A percentile compares a stretch with the other conserved stretches of the same genome.
These are phyloP conservation scores for Metschnikowia arizonensis DNA, from an alignment of 805 yeast genomes.

Conservation along the genomic window DNA sequence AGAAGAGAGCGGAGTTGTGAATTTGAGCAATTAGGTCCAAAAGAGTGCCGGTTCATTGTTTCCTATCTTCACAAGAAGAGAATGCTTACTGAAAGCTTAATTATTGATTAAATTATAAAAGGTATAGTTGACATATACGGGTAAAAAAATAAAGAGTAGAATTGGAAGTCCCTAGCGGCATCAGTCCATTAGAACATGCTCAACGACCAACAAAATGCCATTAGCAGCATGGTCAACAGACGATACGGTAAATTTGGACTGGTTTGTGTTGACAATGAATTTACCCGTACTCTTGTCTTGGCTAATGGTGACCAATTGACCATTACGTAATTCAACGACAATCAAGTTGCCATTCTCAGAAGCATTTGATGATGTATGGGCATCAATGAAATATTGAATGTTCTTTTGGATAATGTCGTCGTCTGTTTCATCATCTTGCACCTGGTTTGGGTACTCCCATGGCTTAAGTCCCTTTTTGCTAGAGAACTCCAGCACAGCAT, in stretches of 20 bases:
- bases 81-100: background rate
- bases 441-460: conserved; percentile 70
- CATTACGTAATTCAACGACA: conserved; percentile 8
- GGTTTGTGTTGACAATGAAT: conserved; percentile 10
- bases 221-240: conserved; percentile 33
- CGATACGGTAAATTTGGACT: conserved; percentile 23
- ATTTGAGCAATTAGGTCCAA: conserved; percentile 7
- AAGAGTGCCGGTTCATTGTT: background rate
- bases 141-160: background rate
- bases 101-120: background rate
- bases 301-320: conserved; percentile 6
- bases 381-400: conserved; percentile 52
- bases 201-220: conserved; percentile 37
- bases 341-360: background rate
- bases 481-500: conserved; percentile 43
- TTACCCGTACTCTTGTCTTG: conserved; percentile 2
- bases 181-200: conserved; percentile 24
- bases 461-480: conserved; percentile 55
- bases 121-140: background rate
- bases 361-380: conserved; percentile 44
- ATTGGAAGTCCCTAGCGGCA: background rate
- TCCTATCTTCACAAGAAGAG: background rate
- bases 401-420: conserved; percentile 46
- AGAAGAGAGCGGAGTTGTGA: conserved; percentile 14
- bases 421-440: conserved; percentile 33